Percentiles rank a stretch among this genome's conserved stretches.
Conservation (phyloP, 306 rosid species). For the Cotoneaster glaucophyllus region DNA sequence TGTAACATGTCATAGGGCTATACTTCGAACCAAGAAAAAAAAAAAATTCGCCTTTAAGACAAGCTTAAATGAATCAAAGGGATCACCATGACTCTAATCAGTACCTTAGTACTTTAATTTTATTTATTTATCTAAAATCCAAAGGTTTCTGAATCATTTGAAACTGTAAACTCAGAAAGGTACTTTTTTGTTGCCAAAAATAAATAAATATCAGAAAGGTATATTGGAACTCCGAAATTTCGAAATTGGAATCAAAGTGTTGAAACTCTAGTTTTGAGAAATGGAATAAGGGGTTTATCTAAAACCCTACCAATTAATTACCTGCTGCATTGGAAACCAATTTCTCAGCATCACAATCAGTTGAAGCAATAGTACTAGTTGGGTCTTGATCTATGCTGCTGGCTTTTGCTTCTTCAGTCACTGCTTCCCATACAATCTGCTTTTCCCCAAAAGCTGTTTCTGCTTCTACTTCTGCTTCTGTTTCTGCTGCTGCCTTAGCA, state of each 20-base stretch:
- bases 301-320: neutral
- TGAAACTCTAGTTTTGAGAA: neutral
- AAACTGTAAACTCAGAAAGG: neutral
- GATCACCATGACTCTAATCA: neutral
- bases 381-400: neutral
- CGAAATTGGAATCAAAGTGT: neutral
- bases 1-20: no score
- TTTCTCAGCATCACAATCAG: neutral
- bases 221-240: neutral
- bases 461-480: neutral
- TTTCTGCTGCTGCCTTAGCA: neutral
- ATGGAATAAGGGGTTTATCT: neutral
- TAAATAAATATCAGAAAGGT: no score
- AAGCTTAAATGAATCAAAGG: neutral
- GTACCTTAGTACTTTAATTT: neutral
- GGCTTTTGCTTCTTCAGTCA: constrained; percentile 21
- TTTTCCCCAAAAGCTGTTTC: neutral
- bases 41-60: neutral
- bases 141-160: neutral
- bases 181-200: neutral
- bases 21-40: no score
- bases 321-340: neutral
- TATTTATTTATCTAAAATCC: neutral
- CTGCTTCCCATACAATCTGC: neutral
- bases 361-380: constrained; percentile 13